Evolutionary conservation across 2,329 filamentous ascomycete genomes (phyloP).

Genomic region (Colletotrichum echinochloae): DNA sequence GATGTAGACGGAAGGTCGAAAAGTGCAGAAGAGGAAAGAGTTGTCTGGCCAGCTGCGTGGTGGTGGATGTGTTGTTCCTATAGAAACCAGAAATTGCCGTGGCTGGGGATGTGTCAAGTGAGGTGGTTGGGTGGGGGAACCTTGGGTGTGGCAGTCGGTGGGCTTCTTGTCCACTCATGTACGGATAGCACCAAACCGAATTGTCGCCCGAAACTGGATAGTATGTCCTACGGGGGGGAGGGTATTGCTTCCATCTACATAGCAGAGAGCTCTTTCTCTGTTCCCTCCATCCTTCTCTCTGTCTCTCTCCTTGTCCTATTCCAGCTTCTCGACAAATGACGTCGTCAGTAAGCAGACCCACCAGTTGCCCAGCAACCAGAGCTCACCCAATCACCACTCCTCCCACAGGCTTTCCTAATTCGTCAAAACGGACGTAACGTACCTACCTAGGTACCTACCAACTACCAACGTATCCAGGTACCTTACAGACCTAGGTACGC

Average conservation of each 20-base stretch:
- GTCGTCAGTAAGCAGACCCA: slow-evolving; percentile 49
- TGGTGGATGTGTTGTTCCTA: slow-evolving; percentile 42
- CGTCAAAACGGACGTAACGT: too few relatives aligned
- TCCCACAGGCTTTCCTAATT: slow-evolving; percentile 10
- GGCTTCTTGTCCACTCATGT: neutral
- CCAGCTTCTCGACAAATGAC: slow-evolving; percentile 44
- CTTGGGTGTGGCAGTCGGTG: slow-evolving; percentile 2
- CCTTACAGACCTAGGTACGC: too few relatives aligned
- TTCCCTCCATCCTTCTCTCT: neutral
- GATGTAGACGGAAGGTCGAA: slow-evolving; percentile 7
- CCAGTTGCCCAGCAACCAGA: slow-evolving; percentile 44
- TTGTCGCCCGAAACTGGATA: too few relatives aligned
- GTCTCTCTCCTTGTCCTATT: too few relatives aligned
- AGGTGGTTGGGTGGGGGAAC: slow-evolving; percentile 41
- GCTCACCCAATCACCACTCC: slow-evolving; percentile 41
- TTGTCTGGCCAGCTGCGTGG: slow-evolving; percentile 28
- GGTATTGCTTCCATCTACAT: too few relatives aligned
- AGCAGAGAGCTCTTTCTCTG: too few relatives aligned
- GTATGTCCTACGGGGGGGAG: neutral
- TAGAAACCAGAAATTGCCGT: slow-evolving; percentile 45
- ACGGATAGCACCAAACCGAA: neutral
- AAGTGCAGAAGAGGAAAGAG: slow-evolving; percentile 22
- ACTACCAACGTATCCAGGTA: too few relatives aligned
- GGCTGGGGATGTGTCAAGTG: slow-evolving; percentile 41
- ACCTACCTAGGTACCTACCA: too few relatives aligned